Conservation (phyloP, 192 early-diverging fungal genomes). For the Entomortierella beljakovae region DNA sequence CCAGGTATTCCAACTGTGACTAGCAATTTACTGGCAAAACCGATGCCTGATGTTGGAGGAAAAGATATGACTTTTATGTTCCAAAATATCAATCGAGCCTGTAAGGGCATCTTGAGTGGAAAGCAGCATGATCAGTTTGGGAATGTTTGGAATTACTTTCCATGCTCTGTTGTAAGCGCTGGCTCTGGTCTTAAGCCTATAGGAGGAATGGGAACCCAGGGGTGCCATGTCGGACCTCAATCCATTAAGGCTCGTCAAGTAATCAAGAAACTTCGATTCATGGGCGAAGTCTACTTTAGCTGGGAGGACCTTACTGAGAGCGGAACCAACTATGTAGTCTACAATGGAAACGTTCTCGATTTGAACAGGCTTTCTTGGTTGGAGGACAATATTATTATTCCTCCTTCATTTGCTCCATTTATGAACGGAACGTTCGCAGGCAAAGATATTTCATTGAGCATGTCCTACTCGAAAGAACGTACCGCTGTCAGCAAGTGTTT, state of each 20-base stretch:
- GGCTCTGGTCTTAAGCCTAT: slow-evolving; percentile 57
- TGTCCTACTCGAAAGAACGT: slow-evolving; percentile 61
- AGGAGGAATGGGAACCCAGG: slow-evolving; percentile 64
- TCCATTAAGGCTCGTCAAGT: slow-evolving; percentile 54
- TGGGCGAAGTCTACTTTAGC: slow-evolving; percentile 73
- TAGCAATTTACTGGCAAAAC: slow-evolving; percentile 65
- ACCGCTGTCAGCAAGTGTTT: slow-evolving; percentile 76
- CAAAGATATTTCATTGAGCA: slow-evolving; percentile 62
- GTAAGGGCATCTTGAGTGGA: slow-evolving; percentile 66
- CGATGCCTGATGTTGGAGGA: slow-evolving; percentile 69
- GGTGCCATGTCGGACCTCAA: slow-evolving; percentile 66
- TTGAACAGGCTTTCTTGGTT: slow-evolving; percentile 71
- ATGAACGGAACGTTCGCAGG: slow-evolving; percentile 58
- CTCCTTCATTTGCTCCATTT: slow-evolving; percentile 53
- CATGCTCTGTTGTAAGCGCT: slow-evolving; percentile 68
- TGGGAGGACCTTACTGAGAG: slow-evolving; percentile 72
- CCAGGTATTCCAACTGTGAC: slow-evolving; percentile 49
- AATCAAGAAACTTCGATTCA: slow-evolving; percentile 60
- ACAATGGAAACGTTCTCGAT: slow-evolving; percentile 84
- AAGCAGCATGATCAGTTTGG: slow-evolving; percentile 50
- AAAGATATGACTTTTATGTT: slow-evolving; percentile 83
- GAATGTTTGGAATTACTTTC: slow-evolving; percentile 71
- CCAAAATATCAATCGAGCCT: slow-evolving; percentile 77
- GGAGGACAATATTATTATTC: slow-evolving; percentile 63
- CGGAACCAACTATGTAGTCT: slow-evolving; percentile 72